Percentiles rank a stretch among this genome's conserved stretches.
Evolutionary conservation across 352 stramenopile genomes (phyloP).

Genomic region (Phytophthora constricta): DNA sequence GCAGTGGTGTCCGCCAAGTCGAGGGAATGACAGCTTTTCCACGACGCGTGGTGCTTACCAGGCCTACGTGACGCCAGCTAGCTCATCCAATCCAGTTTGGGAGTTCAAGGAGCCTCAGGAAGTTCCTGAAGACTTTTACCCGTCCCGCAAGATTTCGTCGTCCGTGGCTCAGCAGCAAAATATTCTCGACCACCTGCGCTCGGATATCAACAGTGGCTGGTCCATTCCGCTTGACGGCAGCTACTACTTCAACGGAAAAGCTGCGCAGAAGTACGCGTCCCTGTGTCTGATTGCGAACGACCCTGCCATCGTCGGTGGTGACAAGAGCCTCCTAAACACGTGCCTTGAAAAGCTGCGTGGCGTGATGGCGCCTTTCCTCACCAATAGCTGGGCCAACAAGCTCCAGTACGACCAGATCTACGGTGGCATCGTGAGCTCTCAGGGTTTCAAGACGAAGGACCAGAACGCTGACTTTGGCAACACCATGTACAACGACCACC

Average conservation of each 20-base stretch:
- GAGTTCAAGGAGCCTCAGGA: slow-evolving; percentile 52
- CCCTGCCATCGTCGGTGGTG: slow-evolving; percentile 37
- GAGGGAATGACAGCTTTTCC: slow-evolving; percentile 51
- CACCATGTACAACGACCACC: slow-evolving; percentile 79
- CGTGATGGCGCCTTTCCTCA: slow-evolving; percentile 53
- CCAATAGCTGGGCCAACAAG: slow-evolving; percentile 54
- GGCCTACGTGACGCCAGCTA: slow-evolving; percentile 41
- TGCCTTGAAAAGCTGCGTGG: slow-evolving; percentile 48
- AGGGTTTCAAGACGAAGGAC: slow-evolving; percentile 61
- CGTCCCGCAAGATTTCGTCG: slow-evolving; percentile 37
- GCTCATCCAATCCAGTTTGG: slow-evolving; percentile 38
- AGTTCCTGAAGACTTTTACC: slow-evolving; percentile 58
- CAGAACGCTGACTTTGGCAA: slow-evolving; percentile 77
- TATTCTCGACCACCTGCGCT: slow-evolving; percentile 48
- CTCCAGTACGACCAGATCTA: slow-evolving; percentile 67
- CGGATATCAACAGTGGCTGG: slow-evolving; percentile 53
- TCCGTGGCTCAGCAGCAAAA: slow-evolving; percentile 42
- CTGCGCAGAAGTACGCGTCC: slow-evolving; percentile 66
- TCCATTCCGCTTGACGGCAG: slow-evolving; percentile 54
- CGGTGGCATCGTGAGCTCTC: slow-evolving; percentile 58
- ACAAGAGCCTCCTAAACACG: slow-evolving; percentile 46
- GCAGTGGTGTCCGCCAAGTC: slow-evolving; percentile 31
- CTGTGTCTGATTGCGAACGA: slow-evolving; percentile 70
- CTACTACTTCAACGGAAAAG: slow-evolving; percentile 77
- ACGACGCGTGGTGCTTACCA: slow-evolving; percentile 60